phyloP scores from a whole-genome alignment of 129 eudicot species.

The Flaveria ramosissima region DNA sequence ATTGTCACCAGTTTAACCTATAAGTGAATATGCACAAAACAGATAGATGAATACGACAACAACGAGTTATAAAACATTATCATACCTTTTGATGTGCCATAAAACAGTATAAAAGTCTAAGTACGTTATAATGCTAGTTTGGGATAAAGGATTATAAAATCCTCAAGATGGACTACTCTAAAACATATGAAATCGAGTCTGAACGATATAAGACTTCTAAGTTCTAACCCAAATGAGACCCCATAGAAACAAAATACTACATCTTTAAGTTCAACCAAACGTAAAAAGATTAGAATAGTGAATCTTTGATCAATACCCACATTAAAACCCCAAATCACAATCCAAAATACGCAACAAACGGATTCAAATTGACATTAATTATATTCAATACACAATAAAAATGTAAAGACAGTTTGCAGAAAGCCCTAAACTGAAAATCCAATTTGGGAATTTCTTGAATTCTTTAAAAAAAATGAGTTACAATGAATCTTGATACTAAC shows the following conservation, averaged over 20 bases:
- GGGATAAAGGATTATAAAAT: background rate
- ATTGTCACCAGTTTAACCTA: slow-evolving; percentile 1
- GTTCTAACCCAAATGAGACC: background rate
- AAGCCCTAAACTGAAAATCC: slow-evolving; percentile 10
- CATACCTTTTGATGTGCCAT: background rate
- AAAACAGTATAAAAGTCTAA: slow-evolving; percentile 8
- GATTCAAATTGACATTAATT: slow-evolving; percentile 7
- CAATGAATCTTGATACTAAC: background rate
- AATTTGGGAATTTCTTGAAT: slow-evolving; percentile 4
- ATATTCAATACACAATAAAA: background rate
- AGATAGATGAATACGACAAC: slow-evolving; percentile 10
- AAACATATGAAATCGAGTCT: slow-evolving; percentile 3
- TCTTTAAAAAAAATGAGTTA: background rate
- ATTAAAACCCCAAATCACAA: slow-evolving; percentile 12
- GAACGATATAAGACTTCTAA: background rate
- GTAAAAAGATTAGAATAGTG: slow-evolving; percentile 3
- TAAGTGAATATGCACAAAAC: background rate
- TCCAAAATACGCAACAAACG: slow-evolving; percentile 13
- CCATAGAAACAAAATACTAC: too few relatives aligned
- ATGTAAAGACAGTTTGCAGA: slow-evolving; percentile 8
- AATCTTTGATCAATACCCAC: slow-evolving; percentile 19
- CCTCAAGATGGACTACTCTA: background rate
- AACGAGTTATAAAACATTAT: slow-evolving; percentile 4
- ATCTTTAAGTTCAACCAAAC: background rate
- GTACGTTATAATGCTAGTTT: slow-evolving; percentile 3